phyloP scores from a whole-genome alignment of 169 alveolate genomes.

The Plasmodium reichenowi region DNA sequence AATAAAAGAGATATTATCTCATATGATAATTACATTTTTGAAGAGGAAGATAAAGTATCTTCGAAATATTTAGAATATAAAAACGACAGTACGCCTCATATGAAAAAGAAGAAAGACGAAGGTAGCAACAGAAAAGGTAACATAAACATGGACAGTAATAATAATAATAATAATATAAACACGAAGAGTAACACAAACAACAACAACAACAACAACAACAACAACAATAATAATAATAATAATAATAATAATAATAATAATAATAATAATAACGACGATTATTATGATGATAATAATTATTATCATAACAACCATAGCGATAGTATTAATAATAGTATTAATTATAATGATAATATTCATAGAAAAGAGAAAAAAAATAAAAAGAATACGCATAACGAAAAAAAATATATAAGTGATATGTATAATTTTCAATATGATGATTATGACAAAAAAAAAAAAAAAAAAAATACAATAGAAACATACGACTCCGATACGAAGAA shows the following conservation, averaged over 20 bases:
- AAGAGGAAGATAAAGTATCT: background rate
- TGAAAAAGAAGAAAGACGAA: background rate
- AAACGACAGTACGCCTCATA: background rate
- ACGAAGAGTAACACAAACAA: background rate
- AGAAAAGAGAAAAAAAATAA: background rate
- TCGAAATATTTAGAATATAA: background rate
- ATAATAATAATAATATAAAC: background rate
- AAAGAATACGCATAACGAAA: background rate
- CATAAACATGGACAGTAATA: background rate
- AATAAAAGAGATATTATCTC: background rate
- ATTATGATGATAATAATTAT: background rate
- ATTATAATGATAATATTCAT: too few relatives aligned
- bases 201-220: background rate
- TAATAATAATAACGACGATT: background rate
- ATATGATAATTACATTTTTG: background rate
- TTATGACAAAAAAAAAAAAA: background rate
- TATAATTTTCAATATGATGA: slow-evolving; percentile 1
- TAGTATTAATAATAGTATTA: too few relatives aligned
- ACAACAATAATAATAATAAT: background rate
- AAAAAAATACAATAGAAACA: background rate
- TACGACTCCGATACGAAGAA: too few relatives aligned
- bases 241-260: background rate
- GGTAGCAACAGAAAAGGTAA: background rate
- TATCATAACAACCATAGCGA: too few relatives aligned
- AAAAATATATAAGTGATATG: slow-evolving; percentile 1